Evolutionary conservation across 768 basidiomycete genomes (phyloP), one percentile per base, ranked within the genome.

Genomic region (Panellus pusillus): DNA sequence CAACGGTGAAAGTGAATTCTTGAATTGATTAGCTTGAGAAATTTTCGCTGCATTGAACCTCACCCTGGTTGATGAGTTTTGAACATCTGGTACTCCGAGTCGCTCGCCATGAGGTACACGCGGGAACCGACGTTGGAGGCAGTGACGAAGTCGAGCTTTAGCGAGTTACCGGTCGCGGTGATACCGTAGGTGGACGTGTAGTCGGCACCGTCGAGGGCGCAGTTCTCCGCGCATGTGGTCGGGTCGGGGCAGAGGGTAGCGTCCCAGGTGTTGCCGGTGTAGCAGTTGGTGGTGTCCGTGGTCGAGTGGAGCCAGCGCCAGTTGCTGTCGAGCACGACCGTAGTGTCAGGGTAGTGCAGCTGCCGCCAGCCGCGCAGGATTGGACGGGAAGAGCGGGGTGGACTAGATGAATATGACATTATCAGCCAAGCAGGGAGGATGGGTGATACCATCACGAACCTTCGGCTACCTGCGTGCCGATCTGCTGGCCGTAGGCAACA

Each of bases 231-330:
- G 63, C 81, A 83, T 44, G 77, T 78, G 1, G 59, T 61, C 19
- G 70, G 66, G 61, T 78, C 75, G 24, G 79, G 74, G 72, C 81
- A 83, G 41, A 80, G 65, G 15, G 75, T 68, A 7, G 70, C 57
- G 67, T 82, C 72, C 79, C 79, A 84, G 15, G 70, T 64, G 71
- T 82, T 81, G 31, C 81, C 80, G 54, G 76, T 80, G 72, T 81
- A 81, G 63, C 80, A 74, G 67, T 72, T 73, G 51, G 68, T 71
- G 70, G 68, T 66, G 19, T 65, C 63, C 38, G 53, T 52, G 50
- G 63, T 68, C 43, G 57, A 61, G 63, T 78, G 75, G 15, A 72
- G 51, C 76, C 76, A 79, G 40, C 79, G 77, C 78, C 78, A 80
- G 70, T 80, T 80, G 50, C 75, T 55, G 63, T 82, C 80, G 67